These are phyloP conservation scores for Pythium apleroticum DNA, from an alignment of 352 stramenopile species.

Conservation along the genomic window DNA sequence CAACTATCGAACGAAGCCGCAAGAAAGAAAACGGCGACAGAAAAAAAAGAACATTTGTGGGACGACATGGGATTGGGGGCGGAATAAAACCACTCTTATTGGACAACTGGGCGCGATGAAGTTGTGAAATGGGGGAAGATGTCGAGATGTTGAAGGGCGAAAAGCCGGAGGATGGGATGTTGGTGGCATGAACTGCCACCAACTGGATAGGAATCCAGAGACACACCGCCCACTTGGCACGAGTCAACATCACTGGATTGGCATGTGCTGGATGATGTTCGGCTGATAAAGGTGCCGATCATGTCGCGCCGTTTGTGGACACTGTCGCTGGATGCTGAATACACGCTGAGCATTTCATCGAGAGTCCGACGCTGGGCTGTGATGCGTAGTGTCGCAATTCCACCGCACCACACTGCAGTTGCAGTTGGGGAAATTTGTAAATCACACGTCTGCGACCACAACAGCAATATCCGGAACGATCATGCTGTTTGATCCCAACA, in stretches of 20 bases:
- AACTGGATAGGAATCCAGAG: constrained; percentile 5
- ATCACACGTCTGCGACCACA: too few relatives aligned
- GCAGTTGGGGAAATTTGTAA: not conserved
- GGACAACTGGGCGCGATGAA: not conserved
- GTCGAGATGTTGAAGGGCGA: constrained; percentile 1
- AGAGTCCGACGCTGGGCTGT: not conserved
- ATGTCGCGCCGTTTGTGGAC: not conserved
- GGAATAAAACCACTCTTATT: not conserved
- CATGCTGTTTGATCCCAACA: too few relatives aligned
- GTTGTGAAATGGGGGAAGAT: not conserved
- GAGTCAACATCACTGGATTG: constrained; percentile 4
- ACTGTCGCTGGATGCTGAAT: not conserved
- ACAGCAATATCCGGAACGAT: too few relatives aligned
- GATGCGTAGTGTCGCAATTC: not conserved
- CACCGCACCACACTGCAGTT: not conserved
- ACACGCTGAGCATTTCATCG: not conserved
- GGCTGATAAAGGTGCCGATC: not conserved
- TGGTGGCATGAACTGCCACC: constrained; percentile 2
- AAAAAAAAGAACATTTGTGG: constrained; percentile 8
- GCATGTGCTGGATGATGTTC: constrained; percentile 3
- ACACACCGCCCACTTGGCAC: constrained; percentile 3
- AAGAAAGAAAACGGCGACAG: too few relatives aligned
- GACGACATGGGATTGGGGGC: not conserved
- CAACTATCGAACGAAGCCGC: constrained; percentile 4
- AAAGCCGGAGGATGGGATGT: not conserved